Evolutionary conservation across 371 early-diverging fungal species (phyloP).

Genomic region (Blakeslea trispora): DNA sequence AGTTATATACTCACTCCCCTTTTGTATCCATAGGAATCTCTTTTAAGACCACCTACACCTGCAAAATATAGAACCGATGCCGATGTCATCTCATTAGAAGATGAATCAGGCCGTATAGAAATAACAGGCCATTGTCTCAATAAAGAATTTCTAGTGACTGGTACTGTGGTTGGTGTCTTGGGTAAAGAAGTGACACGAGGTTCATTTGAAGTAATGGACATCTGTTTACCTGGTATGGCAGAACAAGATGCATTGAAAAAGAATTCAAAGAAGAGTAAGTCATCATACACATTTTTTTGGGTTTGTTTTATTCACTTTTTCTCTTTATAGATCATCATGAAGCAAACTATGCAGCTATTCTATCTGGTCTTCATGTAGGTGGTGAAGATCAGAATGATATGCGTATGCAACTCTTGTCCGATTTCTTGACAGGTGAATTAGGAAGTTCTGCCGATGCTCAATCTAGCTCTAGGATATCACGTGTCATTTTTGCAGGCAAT

Average conservation of each 20-base stretch:
- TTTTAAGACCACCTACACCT: constrained; percentile 62
- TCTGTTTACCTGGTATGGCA: constrained; percentile 73
- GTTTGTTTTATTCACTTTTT: too few relatives aligned
- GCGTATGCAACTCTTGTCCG: constrained; percentile 70
- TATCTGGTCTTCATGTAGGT: constrained; percentile 81
- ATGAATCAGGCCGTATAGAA: constrained; percentile 88
- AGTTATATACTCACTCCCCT: too few relatives aligned
- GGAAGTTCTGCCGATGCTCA: constrained; percentile 55
- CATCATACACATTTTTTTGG: too few relatives aligned
- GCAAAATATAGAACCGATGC: constrained; percentile 65
- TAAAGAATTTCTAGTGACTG: constrained; percentile 65
- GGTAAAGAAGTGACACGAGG: constrained; percentile 74
- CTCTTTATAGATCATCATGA: constrained; percentile 29
- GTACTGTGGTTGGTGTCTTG: constrained; percentile 73
- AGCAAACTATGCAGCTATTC: constrained; percentile 72
- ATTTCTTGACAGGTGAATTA: constrained; percentile 79
- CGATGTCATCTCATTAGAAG: constrained; percentile 78
- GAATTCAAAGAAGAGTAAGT: too few relatives aligned
- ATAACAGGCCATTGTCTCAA: constrained; percentile 59
- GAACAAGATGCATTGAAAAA: constrained; percentile 51
- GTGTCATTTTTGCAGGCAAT: constrained; percentile 81
- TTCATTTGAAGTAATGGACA: constrained; percentile 80
- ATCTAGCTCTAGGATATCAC: constrained; percentile 50
- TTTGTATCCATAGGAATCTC: constrained; percentile 63
- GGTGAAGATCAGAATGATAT: constrained; percentile 43